A percentile compares a stretch with the other conserved stretches of the same genome.
Evolutionary conservation across 1,284 basidiomycete genomes (phyloP).

Genomic region (Cryptococcus amylolentus): DNA sequence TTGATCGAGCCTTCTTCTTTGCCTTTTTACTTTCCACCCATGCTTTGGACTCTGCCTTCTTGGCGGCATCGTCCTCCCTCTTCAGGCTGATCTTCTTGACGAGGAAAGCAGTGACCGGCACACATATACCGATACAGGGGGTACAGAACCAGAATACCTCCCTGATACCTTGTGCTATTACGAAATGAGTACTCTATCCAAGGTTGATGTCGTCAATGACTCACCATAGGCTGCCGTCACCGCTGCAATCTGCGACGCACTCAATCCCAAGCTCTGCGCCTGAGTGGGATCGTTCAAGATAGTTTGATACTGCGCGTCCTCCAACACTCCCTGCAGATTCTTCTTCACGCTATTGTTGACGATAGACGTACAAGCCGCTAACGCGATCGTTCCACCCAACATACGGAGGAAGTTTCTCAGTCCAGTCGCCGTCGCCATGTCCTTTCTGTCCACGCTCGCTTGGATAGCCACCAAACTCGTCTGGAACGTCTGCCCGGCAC

Average conservation of each 20-base stretch:
- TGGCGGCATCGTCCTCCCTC: constrained; percentile 37
- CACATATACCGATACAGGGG: constrained; percentile 35
- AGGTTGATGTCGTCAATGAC: constrained; percentile 4
- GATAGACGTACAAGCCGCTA: constrained; percentile 32
- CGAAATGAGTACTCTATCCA: neutral
- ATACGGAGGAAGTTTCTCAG: constrained; percentile 42
- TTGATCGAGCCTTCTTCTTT: constrained; percentile 7
- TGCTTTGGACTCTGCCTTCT: constrained; percentile 44
- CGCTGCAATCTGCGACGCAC: constrained; percentile 10
- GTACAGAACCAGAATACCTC: constrained; percentile 41
- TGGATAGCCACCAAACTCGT: constrained; percentile 56
- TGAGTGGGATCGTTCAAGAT: constrained; percentile 37
- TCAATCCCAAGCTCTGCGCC: constrained; percentile 18
- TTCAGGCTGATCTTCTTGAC: constrained; percentile 38
- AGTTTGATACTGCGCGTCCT: constrained; percentile 2
- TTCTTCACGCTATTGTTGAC: constrained; percentile 37
- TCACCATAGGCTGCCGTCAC: constrained; percentile 39
- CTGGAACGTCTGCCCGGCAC: constrained; percentile 52
- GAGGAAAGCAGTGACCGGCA: constrained; percentile 35
- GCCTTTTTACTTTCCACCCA: constrained; percentile 38
- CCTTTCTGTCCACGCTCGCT: constrained; percentile 38
- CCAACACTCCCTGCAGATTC: constrained; percentile 5
- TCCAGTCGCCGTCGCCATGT: constrained; percentile 47
- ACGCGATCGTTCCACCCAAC: constrained; percentile 36
- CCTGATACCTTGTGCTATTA: constrained; percentile 36